Evolutionary conservation across 495 filamentous ascomycete genomes (phyloP).

Genomic region (Stereocaulon alpinum): DNA sequence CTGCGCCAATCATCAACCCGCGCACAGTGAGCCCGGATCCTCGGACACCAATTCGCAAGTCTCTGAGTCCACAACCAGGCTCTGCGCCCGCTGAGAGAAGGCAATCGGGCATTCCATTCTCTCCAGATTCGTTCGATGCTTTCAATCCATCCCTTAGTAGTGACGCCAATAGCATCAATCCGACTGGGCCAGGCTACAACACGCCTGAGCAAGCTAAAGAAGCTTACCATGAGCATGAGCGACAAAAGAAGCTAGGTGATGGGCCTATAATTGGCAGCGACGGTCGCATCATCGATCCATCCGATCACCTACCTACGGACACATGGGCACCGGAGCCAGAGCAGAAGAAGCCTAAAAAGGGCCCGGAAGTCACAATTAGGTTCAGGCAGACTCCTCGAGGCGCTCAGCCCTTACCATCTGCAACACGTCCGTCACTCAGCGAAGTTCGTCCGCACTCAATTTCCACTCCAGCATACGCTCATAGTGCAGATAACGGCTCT

Average conservation of each 20-base stretch:
- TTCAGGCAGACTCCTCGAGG: slow-evolving; percentile 37
- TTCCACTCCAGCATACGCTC: slow-evolving; percentile 15
- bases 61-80: slow-evolving; percentile 59
- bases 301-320: slow-evolving; percentile 82
- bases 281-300: slow-evolving; percentile 82
- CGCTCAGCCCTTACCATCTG: slow-evolving; percentile 35
- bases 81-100: slow-evolving; percentile 38
- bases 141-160: slow-evolving; percentile 49
- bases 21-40: slow-evolving; percentile 52
- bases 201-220: slow-evolving; percentile 36
- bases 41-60: slow-evolving; percentile 58
- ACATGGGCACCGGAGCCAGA: slow-evolving; percentile 94
- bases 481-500: slow-evolving; percentile 21
- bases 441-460: slow-evolving; percentile 28
- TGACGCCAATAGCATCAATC: slow-evolving; percentile 26
- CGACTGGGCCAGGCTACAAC: slow-evolving; percentile 30
- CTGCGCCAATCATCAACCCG: slow-evolving; percentile 29
- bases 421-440: slow-evolving; percentile 18
- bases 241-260: slow-evolving; percentile 29
- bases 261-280: slow-evolving; percentile 66
- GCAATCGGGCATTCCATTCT: slow-evolving; percentile 65
- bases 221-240: slow-evolving; percentile 29
- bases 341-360: slow-evolving; percentile 48
- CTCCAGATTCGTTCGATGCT: slow-evolving; percentile 75
- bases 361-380: slow-evolving; percentile 44